Evolutionary conservation across 2,329 filamentous ascomycete species (phyloP).

Genomic region (Bipolaris bicolor): DNA sequence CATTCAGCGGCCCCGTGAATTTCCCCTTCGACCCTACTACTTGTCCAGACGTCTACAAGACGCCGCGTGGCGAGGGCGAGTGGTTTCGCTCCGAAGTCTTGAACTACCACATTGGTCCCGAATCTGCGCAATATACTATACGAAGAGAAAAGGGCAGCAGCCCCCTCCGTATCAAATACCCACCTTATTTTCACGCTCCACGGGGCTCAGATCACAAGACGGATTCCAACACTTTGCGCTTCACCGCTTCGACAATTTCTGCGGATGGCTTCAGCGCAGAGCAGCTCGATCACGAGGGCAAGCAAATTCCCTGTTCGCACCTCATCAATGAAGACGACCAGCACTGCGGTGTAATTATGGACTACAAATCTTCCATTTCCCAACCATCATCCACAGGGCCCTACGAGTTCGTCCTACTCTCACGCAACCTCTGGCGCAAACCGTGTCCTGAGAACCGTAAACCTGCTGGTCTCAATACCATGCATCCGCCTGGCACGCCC

Average conservation of each 20-base stretch:
- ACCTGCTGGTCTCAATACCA: constrained; percentile 23
- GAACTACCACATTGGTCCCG: constrained; percentile 35
- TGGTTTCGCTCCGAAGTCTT: constrained; percentile 41
- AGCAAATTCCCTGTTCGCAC: constrained; percentile 33
- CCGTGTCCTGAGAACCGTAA: constrained; percentile 18
- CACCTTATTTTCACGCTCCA: constrained; percentile 35
- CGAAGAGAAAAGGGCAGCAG: constrained; percentile 32
- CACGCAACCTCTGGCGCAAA: constrained; percentile 34
- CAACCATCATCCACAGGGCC: constrained; percentile 25
- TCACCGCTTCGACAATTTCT: constrained; percentile 33
- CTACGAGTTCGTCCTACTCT: constrained; percentile 40
- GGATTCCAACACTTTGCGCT: constrained; percentile 35
- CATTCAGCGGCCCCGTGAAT: constrained; percentile 34
- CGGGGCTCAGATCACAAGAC: constrained; percentile 23
- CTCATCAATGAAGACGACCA: constrained; percentile 29
- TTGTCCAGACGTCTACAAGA: constrained; percentile 35
- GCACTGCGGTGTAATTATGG: constrained; percentile 43
- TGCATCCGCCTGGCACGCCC: constrained; percentile 42
- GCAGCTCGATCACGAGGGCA: constrained; percentile 30
- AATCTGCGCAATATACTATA: constrained; percentile 32
- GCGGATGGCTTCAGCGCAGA: constrained; percentile 35
- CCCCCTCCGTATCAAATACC: constrained; percentile 32
- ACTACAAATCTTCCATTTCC: constrained; percentile 31
- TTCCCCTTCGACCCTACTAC: constrained; percentile 45
- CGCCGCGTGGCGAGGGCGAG: constrained; percentile 26